Base-by-base conservation (phyloP, 495 filamentous ascomycete genomes). In the Tuber indicum region DNA sequence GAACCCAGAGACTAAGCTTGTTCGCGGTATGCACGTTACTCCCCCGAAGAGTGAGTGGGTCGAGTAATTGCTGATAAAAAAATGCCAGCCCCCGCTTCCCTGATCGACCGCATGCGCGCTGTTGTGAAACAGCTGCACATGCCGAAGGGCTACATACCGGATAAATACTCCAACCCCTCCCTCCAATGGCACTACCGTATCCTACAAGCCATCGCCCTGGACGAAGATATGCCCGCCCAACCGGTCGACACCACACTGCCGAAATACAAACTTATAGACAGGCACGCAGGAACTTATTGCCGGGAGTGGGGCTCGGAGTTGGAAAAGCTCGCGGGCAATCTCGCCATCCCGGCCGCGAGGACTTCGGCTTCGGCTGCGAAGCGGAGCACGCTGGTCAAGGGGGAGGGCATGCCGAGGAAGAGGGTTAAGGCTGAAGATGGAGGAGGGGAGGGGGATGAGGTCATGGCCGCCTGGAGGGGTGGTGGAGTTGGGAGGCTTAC, bases 141-240 rank as follows among this genome's bases (percentile, higher is more conserved):
- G 17, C 96, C 96, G 0, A 94, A 92, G 79, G 94, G 89, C 2
- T 99, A 97, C 82, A 91, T 94, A 75, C 94, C 95, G 23, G 84
- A 86, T 3, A 95, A 92, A 83, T 98, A 98, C 82, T 93, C 96
- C 0, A 99, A 99, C 79, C 96, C 96, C 78, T 89, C 91, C 1
- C 88, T 99, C 73, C 96, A 99, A 87, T 99, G 96, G 96, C 94
- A 97, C 84, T 99, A 98, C 85, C 91, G 91, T 70, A 95, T 98
- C 66, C 86, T 99, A 6, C 96, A 99, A 84, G 93, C 93, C 8
- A 88, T 97, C 70, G 96, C 96, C 2, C 85, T 99, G 19, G 94
- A 97, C 45, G 96, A 99, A 82, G 96, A 98, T 72, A 84, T 94
- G 32, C 96, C 96, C 1, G 91, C 92, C 43, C 86, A 88, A 70